Evolutionary conservation across 2,329 filamentous ascomycete species (phyloP), one percentile per base, ranked within the genome.

Genomic region (Penicillium capsulatum): DNA sequence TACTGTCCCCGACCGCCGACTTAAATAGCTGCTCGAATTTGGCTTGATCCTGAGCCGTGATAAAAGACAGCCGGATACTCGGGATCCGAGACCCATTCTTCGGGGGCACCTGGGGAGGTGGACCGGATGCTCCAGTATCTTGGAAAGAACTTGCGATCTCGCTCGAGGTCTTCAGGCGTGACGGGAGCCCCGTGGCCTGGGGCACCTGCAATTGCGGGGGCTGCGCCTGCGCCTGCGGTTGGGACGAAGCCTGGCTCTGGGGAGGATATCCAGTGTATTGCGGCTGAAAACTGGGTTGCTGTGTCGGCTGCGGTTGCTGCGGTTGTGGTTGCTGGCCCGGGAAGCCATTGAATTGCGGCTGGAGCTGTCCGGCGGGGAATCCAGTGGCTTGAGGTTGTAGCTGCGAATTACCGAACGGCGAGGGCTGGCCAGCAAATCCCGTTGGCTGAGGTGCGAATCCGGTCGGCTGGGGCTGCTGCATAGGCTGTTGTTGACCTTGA

Each of bases 21-120:
- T 92, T 96, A 74, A 98, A 98, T 29, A 98, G 71, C 41, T 92
- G 92, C 72, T 98, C 92, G 57, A 98, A 98, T 69, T 95, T 96
- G 58, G 87, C 79, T 67, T 98, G 92, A 61, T 98, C 92, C 58
- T 84, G 81, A 17, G 87, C 90, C 2, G 91, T 96, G 59, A 98
- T 95, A 65, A 98, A 98, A 3, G 90, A 95, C 45, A 98, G 71
- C 34, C 92, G 79, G 51, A 97, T 94, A 62, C 86, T 97, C 17
- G 92, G 92, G 40, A 98, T 96, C 70, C 85, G 92, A 54, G 78
- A 82, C 9, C 75, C 69, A 17, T 44, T 64, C 56, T 79, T 81
- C 5, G 84, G 75, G 50, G 84, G 80, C 55, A 83, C 77, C 9
- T 80, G 69, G 8, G 80, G 74, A 17, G 77, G 71, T 13, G 74